A percentile compares a stretch with the other conserved stretches of the same genome.
Evolutionary conservation across 106 monocot species (phyloP).

Genomic region (Triglochin maritima): DNA sequence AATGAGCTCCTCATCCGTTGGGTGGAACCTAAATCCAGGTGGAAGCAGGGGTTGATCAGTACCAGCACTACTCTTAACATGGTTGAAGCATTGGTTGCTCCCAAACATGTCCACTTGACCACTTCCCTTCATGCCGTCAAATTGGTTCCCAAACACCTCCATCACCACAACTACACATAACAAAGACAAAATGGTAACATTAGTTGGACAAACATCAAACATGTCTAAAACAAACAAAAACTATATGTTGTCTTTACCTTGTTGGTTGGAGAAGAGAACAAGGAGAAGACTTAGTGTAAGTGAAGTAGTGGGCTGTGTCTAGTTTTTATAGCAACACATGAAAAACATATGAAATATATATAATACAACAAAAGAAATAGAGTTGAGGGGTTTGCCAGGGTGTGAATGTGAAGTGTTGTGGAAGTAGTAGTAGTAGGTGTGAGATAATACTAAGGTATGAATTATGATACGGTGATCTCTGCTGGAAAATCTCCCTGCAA

Average conservation of each 20-base stretch:
- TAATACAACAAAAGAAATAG: slow-evolving; percentile 8
- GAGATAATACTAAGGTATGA: slow-evolving; percentile 3
- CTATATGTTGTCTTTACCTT: background rate
- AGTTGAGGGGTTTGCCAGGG: slow-evolving; percentile 39
- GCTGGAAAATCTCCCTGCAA: slow-evolving; percentile 19
- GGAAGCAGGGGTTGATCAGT: slow-evolving; percentile 27
- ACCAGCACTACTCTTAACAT: background rate
- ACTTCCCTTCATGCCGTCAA: no score
- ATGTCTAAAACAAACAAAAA: background rate
- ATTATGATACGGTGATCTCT: slow-evolving; percentile 7
- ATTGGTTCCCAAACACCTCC: no score
- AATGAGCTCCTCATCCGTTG: slow-evolving; percentile 93
- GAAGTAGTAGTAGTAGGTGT: slow-evolving; percentile 1
- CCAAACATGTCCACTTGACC: slow-evolving; percentile 21
- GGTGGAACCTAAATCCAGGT: slow-evolving; percentile 90
- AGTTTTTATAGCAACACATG: background rate
- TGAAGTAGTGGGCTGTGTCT: background rate
- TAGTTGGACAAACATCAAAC: no score
- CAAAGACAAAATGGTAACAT: no score
- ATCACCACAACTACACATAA: no score
- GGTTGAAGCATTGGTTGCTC: background rate
- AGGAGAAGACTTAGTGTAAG: no score
- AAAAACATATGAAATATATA: no score
- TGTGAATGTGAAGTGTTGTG: background rate
- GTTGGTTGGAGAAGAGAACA: background rate